Evolutionary conservation across 2,329 filamentous ascomycete genomes (phyloP), one percentile per base, ranked within the genome.

Genomic region (Verticillium tricorpus): DNA sequence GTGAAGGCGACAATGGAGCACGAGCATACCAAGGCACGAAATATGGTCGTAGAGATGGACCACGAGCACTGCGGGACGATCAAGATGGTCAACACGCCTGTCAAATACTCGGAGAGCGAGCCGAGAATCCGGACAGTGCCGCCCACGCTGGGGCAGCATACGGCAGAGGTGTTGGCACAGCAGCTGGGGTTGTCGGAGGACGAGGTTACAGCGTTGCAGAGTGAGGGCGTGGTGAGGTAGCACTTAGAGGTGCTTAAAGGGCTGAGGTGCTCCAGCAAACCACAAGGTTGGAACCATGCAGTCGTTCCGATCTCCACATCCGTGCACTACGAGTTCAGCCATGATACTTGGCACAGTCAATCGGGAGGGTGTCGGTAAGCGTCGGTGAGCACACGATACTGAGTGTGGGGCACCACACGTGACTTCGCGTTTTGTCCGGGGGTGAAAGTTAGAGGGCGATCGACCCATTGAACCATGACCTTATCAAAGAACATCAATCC

Each of bases 81-180:
- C 65, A 93, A 93, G 76, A 79, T 99, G 71, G 89, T 99, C 60
- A 97, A 96, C 70, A 96, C 93, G 0, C 95, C 95, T 0, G 89
- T 99, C 63, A 99, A 99, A 74, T 96, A 93, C 74, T 97, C 93
- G 5, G 87, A 93, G 67, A 90, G 89, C 31, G 87, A 84, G 67
- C 92, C 93, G 0, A 85, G 86, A 3, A 87, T 96, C 45, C 83
- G 94, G 37, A 89, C 82, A 3, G 85, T 91, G 31, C 95, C 95
- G 19, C 95, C 95, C 1, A 90, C 89, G 8, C 77, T 99, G 37
- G 95, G 93, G 0, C 87, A 97, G 76, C 92, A 97, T 74, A 97
- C 93, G 0, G 82, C 92, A 67, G 90, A 95, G 73, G 82, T 97
- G 5, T 74, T 97, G 62, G 72, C 74, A 22, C 82, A 84, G 28